phyloP scores from a whole-genome alignment of 495 filamentous ascomycete species.

The Xylaria flabelliformis region DNA sequence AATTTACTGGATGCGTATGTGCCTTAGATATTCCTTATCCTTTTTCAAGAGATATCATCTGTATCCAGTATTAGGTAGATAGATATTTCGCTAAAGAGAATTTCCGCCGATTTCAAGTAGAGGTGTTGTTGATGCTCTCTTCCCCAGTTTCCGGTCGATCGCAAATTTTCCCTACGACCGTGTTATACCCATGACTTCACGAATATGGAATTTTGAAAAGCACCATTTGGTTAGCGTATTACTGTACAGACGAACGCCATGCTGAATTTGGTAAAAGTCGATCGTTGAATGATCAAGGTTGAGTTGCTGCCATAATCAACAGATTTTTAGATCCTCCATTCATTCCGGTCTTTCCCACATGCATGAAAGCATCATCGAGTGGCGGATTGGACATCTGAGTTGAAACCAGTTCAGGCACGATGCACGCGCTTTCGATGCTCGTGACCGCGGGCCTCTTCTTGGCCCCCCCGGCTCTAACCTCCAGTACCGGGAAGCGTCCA shows the following conservation, averaged over 20 bases:
- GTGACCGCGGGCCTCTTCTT: neutral
- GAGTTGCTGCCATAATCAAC: neutral
- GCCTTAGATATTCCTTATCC: too few species aligned
- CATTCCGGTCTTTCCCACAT: neutral
- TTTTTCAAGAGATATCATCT: too few species aligned
- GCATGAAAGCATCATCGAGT: neutral
- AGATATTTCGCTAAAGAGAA: too few species aligned
- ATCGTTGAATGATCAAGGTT: neutral
- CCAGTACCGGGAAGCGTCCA: constrained; percentile 29
- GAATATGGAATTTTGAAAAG: neutral
- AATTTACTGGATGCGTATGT: too few species aligned
- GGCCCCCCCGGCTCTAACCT: neutral
- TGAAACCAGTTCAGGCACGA: neutral
- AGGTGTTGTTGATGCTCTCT: too few species aligned
- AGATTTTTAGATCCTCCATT: neutral
- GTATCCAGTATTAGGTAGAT: too few species aligned
- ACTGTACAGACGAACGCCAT: constrained; percentile 14
- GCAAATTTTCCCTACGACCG: neutral
- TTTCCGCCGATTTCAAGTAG: too few species aligned
- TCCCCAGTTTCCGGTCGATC: neutral
- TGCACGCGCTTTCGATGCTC: neutral
- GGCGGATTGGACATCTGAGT: neutral
- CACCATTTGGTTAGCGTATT: neutral
- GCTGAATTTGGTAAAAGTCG: neutral
- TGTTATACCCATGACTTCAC: neutral